Conservation (phyloP, 2,329 filamentous ascomycete species). For the Botryosphaeria dothidea region DNA sequence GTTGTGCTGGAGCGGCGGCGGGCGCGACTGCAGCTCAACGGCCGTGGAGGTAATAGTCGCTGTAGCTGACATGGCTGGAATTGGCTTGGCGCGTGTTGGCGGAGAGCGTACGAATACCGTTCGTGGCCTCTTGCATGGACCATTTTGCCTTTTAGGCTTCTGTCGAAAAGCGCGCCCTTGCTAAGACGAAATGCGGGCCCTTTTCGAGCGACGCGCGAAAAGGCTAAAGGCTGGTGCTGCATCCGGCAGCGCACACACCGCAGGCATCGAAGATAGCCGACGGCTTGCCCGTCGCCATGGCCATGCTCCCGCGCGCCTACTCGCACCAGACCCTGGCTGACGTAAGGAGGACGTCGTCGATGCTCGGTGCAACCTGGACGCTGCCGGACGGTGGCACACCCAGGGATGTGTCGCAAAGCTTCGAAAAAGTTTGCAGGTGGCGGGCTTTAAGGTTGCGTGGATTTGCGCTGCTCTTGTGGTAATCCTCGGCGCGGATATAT, state of each 20-base stretch:
- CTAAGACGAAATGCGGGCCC: constrained; percentile 13
- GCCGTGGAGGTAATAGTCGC: background rate
- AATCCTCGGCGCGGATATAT: constrained; percentile 8
- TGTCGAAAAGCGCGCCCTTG: constrained; percentile 4
- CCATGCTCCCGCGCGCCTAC: too few relatives aligned
- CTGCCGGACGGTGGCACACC: constrained; percentile 8
- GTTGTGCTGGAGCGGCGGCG: background rate
- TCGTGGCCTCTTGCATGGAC: background rate
- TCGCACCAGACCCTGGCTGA: constrained; percentile 2
- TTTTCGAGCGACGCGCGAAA: background rate
- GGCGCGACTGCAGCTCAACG: constrained; percentile 2
- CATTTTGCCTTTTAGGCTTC: constrained; percentile 9
- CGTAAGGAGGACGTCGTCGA: constrained; percentile 10
- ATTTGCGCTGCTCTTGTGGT: background rate
- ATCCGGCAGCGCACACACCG: background rate
- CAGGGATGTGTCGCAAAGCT: constrained; percentile 14
- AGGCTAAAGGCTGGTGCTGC: constrained; percentile 1
- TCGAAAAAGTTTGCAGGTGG: constrained; percentile 10
- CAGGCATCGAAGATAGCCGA: background rate
- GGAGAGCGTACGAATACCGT: background rate
- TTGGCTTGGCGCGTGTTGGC: background rate
- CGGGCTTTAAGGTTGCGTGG: constrained; percentile 10
- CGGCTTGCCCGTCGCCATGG: too few relatives aligned
- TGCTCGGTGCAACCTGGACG: constrained; percentile 1
- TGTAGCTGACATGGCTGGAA: constrained; percentile 16